These are phyloP conservation scores for Polytrichum formosum DNA, from an alignment of 225 moss, liverwort and hornwort species.

Conservation along the genomic window DNA sequence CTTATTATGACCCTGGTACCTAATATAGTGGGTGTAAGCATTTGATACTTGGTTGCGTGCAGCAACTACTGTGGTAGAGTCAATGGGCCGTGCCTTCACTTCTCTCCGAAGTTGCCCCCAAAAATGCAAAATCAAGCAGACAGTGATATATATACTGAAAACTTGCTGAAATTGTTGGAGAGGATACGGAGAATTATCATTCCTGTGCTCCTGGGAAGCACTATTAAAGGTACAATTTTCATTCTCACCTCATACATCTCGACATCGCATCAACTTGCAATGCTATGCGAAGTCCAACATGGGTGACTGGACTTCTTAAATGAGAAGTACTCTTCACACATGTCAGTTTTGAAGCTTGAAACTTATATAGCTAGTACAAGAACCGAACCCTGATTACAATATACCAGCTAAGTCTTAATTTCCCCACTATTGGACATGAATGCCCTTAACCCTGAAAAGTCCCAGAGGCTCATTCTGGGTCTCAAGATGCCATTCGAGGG, in stretches of 20 bases:
- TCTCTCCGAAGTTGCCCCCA: constrained; percentile 27
- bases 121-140: constrained; percentile 21
- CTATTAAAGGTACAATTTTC: constrained; percentile 31
- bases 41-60: background rate
- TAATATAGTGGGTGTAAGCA: no score
- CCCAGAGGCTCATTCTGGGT: no score
- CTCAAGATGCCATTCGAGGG: no score
- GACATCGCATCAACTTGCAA: background rate
- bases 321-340: background rate
- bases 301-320: background rate
- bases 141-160: constrained; percentile 11
- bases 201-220: constrained; percentile 36
- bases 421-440: no score
- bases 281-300: background rate
- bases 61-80: constrained; percentile 3
- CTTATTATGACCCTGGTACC: no score
- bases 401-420: background rate
- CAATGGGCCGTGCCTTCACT: constrained; percentile 35
- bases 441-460: no score
- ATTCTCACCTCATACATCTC: background rate
- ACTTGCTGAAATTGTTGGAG: constrained; percentile 21
- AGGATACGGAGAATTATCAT: constrained; percentile 31
- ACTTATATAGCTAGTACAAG: background rate
- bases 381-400: background rate
- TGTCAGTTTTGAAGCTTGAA: background rate